Evolutionary conservation across 495 filamentous ascomycete genomes (phyloP).

Genomic region (Aspergillus diversus): DNA sequence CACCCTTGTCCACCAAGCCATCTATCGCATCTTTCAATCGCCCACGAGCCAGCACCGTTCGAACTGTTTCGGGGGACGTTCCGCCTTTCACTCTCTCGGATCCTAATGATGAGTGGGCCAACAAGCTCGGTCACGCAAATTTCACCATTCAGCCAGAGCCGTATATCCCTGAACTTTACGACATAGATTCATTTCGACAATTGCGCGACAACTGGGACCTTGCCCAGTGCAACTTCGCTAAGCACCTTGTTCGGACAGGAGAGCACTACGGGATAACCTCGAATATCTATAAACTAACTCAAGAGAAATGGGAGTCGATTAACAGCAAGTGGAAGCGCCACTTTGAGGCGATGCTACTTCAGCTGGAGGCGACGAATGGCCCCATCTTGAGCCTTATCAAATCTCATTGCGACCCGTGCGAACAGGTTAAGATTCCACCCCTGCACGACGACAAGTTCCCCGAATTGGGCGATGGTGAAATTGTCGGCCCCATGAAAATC

Average conservation of each 20-base stretch:
- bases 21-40: slow-evolving; percentile 76
- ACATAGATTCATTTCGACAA: slow-evolving; percentile 63
- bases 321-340: slow-evolving; percentile 70
- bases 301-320: slow-evolving; percentile 81
- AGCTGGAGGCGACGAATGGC: slow-evolving; percentile 39
- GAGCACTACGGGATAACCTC: slow-evolving; percentile 87
- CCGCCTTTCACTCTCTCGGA: slow-evolving; percentile 63
- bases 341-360: slow-evolving; percentile 62
- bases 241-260: slow-evolving; percentile 79
- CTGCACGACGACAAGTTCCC: slow-evolving; percentile 81
- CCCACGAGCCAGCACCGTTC: slow-evolving; percentile 46
- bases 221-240: slow-evolving; percentile 78
- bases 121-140: slow-evolving; percentile 85
- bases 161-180: slow-evolving; percentile 65
- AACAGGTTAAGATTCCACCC: slow-evolving; percentile 61
- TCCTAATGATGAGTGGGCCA: slow-evolving; percentile 77
- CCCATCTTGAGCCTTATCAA: slow-evolving; percentile 45
- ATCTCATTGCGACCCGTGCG: slow-evolving; percentile 45
- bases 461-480: slow-evolving; percentile 83
- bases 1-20: slow-evolving; percentile 77
- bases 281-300: slow-evolving; percentile 78
- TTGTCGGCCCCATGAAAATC: slow-evolving; percentile 85
- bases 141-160: slow-evolving; percentile 86
- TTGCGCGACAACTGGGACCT: slow-evolving; percentile 79
- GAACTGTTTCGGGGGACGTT: slow-evolving; percentile 59